Base-by-base conservation (phyloP, 2,329 filamentous ascomycete genomes). In the Dactylellina cionopaga region DNA sequence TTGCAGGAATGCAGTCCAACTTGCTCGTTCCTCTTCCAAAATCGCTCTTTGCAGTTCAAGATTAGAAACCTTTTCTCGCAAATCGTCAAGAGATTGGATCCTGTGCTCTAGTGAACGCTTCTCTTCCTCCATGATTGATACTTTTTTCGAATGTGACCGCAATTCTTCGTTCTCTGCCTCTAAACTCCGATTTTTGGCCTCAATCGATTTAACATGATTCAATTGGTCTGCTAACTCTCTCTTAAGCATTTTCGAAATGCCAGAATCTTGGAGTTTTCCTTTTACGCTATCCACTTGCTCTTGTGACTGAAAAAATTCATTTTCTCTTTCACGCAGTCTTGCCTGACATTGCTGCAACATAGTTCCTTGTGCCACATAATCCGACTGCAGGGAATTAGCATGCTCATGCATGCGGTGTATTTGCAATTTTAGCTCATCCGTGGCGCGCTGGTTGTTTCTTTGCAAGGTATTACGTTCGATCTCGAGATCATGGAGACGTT, bases 81-180 rank as follows among this genome's bases (percentile, higher is more conserved):
- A 78, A 10, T 87, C 84, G 65, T 91, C 88, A 80, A 94, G 89
- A 35, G 90, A 84, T 71, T 92, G 88, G 0, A 99, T 80, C 78
- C 88, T 92, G 29, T 89, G 88, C 79, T 95, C 90, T 19, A 99
- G 82, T 0, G 88, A 87, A 74, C 91, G 85, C 83, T 98, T 98
- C 82, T 99, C 92, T 80, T 99, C 95, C 79, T 99, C 92, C 0
- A 98, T 90, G 1, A 99, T 87, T 78, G 96, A 92, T 1, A 96
- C 89, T n/a, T 91, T 92, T 81, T 91, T 94, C 79, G 92, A 89
- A 2, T 90, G 82, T 75, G 92, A 90, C 11, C 92, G 89, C 35
- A 96, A 85, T 76, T 92, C 90, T 76, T 90, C 92, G 33, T 99
- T 82, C 79, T 99, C 94, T 0, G 85, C 81, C 11, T 87, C 83